phyloP scores from a whole-genome alignment of 176 grass and related monocot genomes.

The Carex parvula region DNA sequence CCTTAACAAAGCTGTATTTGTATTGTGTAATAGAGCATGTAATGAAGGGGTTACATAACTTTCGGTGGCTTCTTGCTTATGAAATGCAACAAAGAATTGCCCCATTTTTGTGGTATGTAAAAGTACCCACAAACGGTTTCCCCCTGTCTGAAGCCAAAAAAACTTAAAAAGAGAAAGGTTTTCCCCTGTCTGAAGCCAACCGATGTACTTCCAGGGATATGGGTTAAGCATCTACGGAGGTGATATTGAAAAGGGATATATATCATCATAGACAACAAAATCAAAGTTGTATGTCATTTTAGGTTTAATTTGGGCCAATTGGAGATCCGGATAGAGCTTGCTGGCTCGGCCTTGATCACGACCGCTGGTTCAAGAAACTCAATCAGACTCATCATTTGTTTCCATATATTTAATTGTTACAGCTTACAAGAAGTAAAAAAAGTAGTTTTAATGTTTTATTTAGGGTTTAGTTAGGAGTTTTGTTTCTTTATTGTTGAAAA shows the following conservation, averaged over 20 bases:
- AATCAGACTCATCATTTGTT: too few relatives aligned
- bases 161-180: too few relatives aligned
- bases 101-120: not conserved
- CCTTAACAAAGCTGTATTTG: not conserved
- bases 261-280: not conserved
- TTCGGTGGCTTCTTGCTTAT: not conserved
- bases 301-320: too few relatives aligned
- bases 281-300: too few relatives aligned
- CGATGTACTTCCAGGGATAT: not conserved
- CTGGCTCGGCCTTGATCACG: too few relatives aligned
- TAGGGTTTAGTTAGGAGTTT: slow-evolving; percentile 49
- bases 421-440: too few relatives aligned
- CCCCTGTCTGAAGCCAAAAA: too few relatives aligned
- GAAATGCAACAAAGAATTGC: not conserved
- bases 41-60: not conserved
- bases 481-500: slow-evolving; percentile 37
- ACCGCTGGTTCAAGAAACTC: too few relatives aligned
- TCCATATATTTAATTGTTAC: too few relatives aligned
- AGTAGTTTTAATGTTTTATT: too few relatives aligned
- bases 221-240: not conserved
- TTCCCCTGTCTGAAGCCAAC: too few relatives aligned
- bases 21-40: not conserved
- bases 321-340: too few relatives aligned
- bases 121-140: not conserved
- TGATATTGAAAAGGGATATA: not conserved